A percentile compares a stretch with the other conserved stretches of the same genome.
phyloP scores from a whole-genome alignment of 2,329 filamentous ascomycete species.

The Pyricularia grisea region DNA sequence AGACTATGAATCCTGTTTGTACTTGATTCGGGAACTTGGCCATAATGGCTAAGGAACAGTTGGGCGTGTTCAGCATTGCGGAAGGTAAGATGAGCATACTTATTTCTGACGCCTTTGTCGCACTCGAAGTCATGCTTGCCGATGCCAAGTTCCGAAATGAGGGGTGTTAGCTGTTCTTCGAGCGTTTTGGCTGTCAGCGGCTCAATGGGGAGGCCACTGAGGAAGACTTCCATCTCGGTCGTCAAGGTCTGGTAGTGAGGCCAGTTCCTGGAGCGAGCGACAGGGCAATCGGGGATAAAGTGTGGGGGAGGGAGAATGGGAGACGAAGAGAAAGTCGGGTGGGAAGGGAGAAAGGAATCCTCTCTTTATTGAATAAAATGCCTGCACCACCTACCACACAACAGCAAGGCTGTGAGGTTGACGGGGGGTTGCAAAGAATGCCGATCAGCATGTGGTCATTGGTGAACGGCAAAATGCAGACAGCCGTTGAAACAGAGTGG shows the following conservation, averaged over 20 bases:
- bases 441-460: background rate
- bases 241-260: background rate
- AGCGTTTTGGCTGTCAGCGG: slow-evolving; percentile 28
- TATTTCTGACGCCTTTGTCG: slow-evolving; percentile 27
- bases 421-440: too few species aligned
- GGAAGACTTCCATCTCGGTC: slow-evolving; percentile 33
- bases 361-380: background rate
- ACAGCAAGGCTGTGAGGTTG: background rate
- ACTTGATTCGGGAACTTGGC: slow-evolving; percentile 6
- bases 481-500: background rate
- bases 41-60: slow-evolving; percentile 29
- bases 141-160: slow-evolving; percentile 30
- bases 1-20: background rate
- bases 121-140: slow-evolving; percentile 25
- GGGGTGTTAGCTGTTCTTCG: slow-evolving; percentile 25
- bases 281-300: background rate
- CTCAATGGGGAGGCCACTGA: slow-evolving; percentile 29
- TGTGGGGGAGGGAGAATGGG: background rate
- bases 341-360: background rate
- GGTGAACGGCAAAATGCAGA: background rate
- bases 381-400: background rate
- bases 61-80: slow-evolving; percentile 26
- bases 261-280: background rate
- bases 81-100: slow-evolving; percentile 32
- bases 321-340: background rate